A percentile compares a stretch with the other conserved stretches of the same genome.
phyloP scores from a whole-genome alignment of 2,329 filamentous ascomycete genomes.

The Raffaelea ambrosiae region DNA sequence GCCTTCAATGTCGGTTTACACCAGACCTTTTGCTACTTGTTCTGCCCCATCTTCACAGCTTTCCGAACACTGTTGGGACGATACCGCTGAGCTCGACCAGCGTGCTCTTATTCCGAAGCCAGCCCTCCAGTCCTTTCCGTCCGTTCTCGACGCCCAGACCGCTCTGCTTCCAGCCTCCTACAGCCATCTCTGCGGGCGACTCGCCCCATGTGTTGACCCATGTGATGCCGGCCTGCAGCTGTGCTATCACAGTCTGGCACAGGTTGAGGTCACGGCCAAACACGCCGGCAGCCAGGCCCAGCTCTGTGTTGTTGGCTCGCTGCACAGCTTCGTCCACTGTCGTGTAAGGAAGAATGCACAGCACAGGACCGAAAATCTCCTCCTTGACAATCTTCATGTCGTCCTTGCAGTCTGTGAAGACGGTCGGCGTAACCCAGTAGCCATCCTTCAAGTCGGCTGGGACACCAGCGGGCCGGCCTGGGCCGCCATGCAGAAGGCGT shows the following conservation, averaged over 20 bases:
- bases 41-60: slow-evolving; percentile 38
- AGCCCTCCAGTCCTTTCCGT: slow-evolving; percentile 66
- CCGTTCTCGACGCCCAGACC: slow-evolving; percentile 86
- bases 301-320: slow-evolving; percentile 67
- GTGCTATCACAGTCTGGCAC: slow-evolving; percentile 62
- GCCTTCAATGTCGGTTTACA: no score
- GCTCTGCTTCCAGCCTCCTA: slow-evolving; percentile 87
- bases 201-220: slow-evolving; percentile 97
- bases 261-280: slow-evolving; percentile 68
- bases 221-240: slow-evolving; percentile 75
- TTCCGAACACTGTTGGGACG: slow-evolving; percentile 66
- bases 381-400: slow-evolving; percentile 70
- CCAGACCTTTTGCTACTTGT: no score
- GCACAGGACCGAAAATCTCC: slow-evolving; percentile 85
- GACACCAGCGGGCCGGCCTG: slow-evolving; percentile 36
- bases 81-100: slow-evolving; percentile 70
- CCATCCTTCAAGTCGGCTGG: slow-evolving; percentile 45
- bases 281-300: slow-evolving; percentile 77
- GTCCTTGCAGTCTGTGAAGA: slow-evolving; percentile 82
- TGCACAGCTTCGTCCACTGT: slow-evolving; percentile 59
- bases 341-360: slow-evolving; percentile 70
- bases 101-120: slow-evolving; percentile 82
- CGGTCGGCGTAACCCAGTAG: slow-evolving; percentile 77
- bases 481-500: slow-evolving; percentile 63
- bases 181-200: slow-evolving; percentile 82